Evolutionary conservation across 805 yeast genomes (phyloP).

Genomic region (Candida arabinofermentans): DNA sequence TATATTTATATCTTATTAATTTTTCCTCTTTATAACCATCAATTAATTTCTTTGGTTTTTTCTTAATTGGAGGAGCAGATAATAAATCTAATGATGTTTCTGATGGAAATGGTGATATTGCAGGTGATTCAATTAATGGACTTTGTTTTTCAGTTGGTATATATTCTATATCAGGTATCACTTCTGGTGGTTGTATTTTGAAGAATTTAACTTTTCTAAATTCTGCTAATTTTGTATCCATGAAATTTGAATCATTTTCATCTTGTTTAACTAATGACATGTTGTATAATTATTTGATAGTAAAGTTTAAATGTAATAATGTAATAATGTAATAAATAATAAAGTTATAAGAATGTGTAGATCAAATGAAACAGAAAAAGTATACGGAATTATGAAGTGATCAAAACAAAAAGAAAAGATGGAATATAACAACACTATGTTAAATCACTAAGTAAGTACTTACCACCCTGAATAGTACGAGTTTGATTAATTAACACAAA

Average conservation of each 20-base stretch:
- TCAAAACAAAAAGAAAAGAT: too few relatives aligned
- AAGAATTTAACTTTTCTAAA: conserved; percentile 25
- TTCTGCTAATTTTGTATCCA: conserved; percentile 20
- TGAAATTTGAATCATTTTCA: conserved; percentile 7
- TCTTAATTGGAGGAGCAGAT: conserved; percentile 1
- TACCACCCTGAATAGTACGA: too few relatives aligned
- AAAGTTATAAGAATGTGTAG: too few relatives aligned
- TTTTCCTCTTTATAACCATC: conserved; percentile 9
- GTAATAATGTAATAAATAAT: too few relatives aligned
- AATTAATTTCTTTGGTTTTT: conserved; percentile 2
- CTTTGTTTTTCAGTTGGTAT: conserved; percentile 3
- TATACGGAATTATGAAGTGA: too few relatives aligned
- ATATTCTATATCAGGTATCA: conserved; percentile 8
- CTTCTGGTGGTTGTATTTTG: conserved; percentile 23
- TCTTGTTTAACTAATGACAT: conserved; percentile 15
- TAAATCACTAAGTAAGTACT: too few relatives aligned
- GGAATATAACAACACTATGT: too few relatives aligned
- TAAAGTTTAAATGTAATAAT: too few relatives aligned
- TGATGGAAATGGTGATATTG: conserved; percentile 1
- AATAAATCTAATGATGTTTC: neutral
- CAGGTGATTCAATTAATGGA: neutral
- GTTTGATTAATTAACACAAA: too few relatives aligned
- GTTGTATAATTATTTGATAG: too few relatives aligned
- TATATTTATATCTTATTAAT: conserved; percentile 13
- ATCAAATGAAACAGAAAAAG: too few relatives aligned